phyloP scores from a whole-genome alignment of 164 flowering plant species.

The Chimonanthus praecox region DNA sequence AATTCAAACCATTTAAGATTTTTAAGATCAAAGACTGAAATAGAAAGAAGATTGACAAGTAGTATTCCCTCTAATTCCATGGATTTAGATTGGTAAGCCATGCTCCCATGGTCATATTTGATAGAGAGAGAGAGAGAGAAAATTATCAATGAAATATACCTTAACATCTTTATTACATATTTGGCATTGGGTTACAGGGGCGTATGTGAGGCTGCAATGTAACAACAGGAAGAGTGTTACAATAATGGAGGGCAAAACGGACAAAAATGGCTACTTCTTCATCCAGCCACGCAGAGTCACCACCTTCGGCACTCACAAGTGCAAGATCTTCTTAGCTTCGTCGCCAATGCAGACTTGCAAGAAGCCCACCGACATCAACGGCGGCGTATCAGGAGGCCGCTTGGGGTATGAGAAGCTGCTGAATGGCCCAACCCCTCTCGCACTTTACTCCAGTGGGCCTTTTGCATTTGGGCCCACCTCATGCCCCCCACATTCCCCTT shows the following conservation, averaged over 20 bases:
- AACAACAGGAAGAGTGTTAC: conserved; percentile 34
- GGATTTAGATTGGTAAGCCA: background rate
- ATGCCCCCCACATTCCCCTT: background rate
- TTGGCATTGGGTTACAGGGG: conserved; percentile 35
- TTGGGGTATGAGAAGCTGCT: conserved; percentile 23
- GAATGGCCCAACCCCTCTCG: background rate
- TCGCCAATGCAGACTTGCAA: conserved; percentile 6
- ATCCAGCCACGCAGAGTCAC: conserved; percentile 41
- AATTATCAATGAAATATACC: background rate
- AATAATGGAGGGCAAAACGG: conserved; percentile 28
- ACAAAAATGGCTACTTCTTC: conserved; percentile 74
- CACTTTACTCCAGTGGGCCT: conserved; percentile 53
- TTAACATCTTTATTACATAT: background rate
- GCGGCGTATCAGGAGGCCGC: conserved; percentile 9
- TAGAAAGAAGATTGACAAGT: too few relatives aligned
- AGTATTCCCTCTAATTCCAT: background rate
- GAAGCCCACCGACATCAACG: conserved; percentile 5
- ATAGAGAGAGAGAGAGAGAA: too few relatives aligned
- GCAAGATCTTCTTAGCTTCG: conserved; percentile 30
- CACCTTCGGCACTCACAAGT: conserved; percentile 39
- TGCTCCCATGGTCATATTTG: too few relatives aligned
- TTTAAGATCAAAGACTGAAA: too few relatives aligned
- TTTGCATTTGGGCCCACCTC: conserved; percentile 36
- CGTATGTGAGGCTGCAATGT: conserved; percentile 52
- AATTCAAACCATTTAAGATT: too few relatives aligned